Base-by-base conservation (phyloP, 2,329 filamentous ascomycete genomes). In the Diaporthe sp. region DNA sequence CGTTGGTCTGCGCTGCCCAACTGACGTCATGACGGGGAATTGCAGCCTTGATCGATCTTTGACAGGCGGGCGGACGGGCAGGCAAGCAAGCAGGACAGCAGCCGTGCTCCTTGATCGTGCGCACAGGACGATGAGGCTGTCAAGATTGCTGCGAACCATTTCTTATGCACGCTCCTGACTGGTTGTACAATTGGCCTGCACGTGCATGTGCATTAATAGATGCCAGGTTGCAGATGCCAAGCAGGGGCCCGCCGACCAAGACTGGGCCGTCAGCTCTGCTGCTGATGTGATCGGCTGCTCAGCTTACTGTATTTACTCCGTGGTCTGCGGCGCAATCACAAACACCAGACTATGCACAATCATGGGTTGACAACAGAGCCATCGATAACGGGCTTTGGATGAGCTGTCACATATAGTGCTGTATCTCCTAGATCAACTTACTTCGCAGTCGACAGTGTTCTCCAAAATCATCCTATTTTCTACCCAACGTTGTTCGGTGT, bases 1-100 rank as follows among this genome's bases (percentile, higher is more conserved):
- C 17, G 39, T 15, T 34, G 22, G 22, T 25, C 57, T 39, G 57
- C 6, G 37, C 71, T 44, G 49, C 46, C 34, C 44, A 12, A 15
- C 72, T 75, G 74, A 75, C 74, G 74, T 75, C 74, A 75, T 68
- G 60, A 73, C 65, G 49, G 71, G 25, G 44, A 28, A 55, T 34
- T 5, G 46, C 12, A 65, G 31, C 74, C 57, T 73, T 42, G 57
- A 42, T 51, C 28, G 39, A 34, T 19, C 25, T 53, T 49, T 68
- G 28, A 53, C 58, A 46, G 46, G 25, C 19, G n/a, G 25, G 15
- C n/a, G 5, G 19, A 2, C 55, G 31, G 34, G 53, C 60, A 4
- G 37, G 58, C 37, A 7, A 28, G 31, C 31, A 62, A 19, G 37
- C 58, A 62, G 37, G 28, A 39, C n/a, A 62, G 25, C 37, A 65